These are phyloP conservation scores for Amphicarpaea edgeworthii DNA, from an alignment of 306 rosid species.

Conservation along the genomic window DNA sequence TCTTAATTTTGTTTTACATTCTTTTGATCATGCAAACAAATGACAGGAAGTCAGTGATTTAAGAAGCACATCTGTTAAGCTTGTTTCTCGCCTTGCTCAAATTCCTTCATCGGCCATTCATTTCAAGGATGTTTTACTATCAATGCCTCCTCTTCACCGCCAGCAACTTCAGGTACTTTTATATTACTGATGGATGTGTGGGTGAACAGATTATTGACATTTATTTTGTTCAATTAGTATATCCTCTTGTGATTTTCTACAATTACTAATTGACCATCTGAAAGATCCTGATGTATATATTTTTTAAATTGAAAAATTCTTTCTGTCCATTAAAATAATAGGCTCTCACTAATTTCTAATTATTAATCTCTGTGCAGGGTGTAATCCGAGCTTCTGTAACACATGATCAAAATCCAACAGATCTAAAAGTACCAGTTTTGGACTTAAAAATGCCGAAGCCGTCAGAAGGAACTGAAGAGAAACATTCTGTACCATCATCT, in stretches of 20 bases:
- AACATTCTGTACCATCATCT: conserved; percentile 39
- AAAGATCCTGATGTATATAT: conserved; percentile 20
- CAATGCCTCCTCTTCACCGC: conserved; percentile 88
- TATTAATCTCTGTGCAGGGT: conserved; percentile 54
- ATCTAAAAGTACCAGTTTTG: conserved; percentile 60
- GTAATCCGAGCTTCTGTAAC: conserved; percentile 91
- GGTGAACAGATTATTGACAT: conserved; percentile 15
- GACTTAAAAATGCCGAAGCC: conserved; percentile 75
- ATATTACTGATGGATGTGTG: neutral
- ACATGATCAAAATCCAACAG: conserved; percentile 63
- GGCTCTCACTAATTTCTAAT: conserved; percentile 17
- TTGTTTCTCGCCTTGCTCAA: conserved; percentile 96
- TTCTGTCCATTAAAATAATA: neutral
- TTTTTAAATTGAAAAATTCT: conserved; percentile 18
- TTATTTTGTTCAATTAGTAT: conserved; percentile 34
- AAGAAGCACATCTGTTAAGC: conserved; percentile 72
- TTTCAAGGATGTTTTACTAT: conserved; percentile 86
- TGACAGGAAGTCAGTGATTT: conserved; percentile 78
- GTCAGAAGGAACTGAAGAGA: conserved; percentile 54
- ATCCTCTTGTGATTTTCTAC: conserved; percentile 24
- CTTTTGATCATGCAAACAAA: conserved; percentile 45
- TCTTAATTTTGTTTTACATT: conserved; percentile 23
- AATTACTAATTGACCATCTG: conserved; percentile 8
- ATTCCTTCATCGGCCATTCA: conserved; percentile 82
- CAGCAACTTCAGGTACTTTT: conserved; percentile 86